Conservation (phyloP, 768 basidiomycete genomes). For the Lactarius hatsudake region DNA sequence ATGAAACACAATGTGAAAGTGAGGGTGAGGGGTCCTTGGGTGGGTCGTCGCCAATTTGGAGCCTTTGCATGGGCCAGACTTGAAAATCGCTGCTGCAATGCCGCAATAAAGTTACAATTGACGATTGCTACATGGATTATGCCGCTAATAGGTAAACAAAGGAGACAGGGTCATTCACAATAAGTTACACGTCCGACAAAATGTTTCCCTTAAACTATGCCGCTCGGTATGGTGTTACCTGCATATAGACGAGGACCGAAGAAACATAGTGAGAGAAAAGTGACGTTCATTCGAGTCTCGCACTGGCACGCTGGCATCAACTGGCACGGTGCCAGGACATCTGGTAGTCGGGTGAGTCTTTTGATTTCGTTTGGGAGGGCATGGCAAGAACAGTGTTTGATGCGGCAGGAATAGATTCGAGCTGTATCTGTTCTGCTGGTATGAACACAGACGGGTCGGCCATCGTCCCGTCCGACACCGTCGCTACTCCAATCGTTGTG, state of each 20-base stretch:
- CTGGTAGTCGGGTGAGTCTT: neutral
- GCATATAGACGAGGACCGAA: neutral
- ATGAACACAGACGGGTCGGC: neutral
- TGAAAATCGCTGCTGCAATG: too few relatives aligned
- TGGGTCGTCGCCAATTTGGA: too few relatives aligned
- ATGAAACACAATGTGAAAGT: too few relatives aligned
- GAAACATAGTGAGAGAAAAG: neutral
- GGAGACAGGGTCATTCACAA: too few relatives aligned
- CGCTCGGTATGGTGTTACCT: neutral
- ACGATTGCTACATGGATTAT: too few relatives aligned
- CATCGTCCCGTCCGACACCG: neutral
- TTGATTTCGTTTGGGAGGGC: neutral
- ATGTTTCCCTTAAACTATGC: too few relatives aligned
- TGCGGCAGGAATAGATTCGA: neutral
- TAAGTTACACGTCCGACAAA: too few relatives aligned
- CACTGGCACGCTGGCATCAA: neutral
- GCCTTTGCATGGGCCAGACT: too few relatives aligned
- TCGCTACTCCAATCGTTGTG: neutral
- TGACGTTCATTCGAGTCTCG: neutral
- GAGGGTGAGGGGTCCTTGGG: too few relatives aligned
- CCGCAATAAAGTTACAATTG: too few relatives aligned
- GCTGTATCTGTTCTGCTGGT: neutral
- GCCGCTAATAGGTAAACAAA: too few relatives aligned
- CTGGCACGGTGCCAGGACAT: neutral
- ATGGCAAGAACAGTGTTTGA: neutral